Conservation (phyloP, 257 asterid genomes). For the Solanum neorickii region DNA sequence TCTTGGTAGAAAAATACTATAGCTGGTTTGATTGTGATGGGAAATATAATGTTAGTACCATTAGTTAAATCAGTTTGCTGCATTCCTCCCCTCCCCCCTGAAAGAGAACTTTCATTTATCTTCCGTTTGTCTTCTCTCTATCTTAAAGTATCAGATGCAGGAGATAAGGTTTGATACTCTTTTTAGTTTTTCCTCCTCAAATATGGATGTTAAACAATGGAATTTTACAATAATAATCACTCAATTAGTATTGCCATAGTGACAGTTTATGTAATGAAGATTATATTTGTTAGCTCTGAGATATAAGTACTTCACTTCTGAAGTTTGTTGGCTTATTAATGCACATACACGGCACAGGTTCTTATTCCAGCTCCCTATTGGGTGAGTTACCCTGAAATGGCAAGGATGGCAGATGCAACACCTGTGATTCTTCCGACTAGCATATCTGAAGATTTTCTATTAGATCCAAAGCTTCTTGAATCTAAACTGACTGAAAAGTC, state of each 20-base stretch:
- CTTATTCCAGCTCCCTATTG: constrained; percentile 95
- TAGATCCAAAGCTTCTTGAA: constrained; percentile 77
- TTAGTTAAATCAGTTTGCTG: not conserved
- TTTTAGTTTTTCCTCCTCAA: not conserved
- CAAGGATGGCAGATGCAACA: constrained; percentile 85
- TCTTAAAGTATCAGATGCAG: not conserved
- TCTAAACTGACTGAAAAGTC: constrained; percentile 73
- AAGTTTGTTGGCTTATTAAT: not conserved
- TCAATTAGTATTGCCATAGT: not conserved
- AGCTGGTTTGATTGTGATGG: not conserved
- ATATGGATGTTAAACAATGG: not conserved
- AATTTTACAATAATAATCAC: not conserved
- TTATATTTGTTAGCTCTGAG: not conserved
- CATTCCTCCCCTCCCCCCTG: not conserved
- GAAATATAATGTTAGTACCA: not conserved
- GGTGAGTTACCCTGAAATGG: constrained; percentile 99
- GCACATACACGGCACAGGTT: constrained; percentile 35
- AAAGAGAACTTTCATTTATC: not conserved
- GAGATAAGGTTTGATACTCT: not conserved
- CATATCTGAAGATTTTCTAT: constrained; percentile 71
- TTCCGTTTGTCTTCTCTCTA: not conserved
- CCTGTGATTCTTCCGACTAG: constrained; percentile 75
- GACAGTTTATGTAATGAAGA: not conserved
- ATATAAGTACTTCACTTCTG: not conserved
- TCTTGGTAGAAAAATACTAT: not conserved